Evolutionary conservation across 257 asterid genomes (phyloP).

Genomic region (Solanum corneliomulleri): DNA sequence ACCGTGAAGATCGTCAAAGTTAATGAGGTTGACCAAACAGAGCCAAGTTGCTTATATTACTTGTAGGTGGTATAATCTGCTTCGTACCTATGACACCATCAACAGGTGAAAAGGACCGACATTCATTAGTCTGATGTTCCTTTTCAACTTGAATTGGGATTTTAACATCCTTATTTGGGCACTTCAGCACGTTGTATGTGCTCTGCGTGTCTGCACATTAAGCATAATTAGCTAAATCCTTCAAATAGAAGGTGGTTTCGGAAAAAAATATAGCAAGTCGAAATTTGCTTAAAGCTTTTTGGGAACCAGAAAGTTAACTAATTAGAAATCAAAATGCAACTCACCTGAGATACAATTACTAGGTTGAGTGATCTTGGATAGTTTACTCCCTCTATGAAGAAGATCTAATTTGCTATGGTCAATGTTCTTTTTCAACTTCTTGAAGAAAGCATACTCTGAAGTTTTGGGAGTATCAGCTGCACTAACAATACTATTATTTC

Average conservation of each 20-base stretch:
- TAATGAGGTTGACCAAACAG: not conserved
- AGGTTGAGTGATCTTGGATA: conserved; percentile 6
- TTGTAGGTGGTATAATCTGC: not conserved
- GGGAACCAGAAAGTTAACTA: not conserved
- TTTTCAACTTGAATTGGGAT: conserved; percentile 25
- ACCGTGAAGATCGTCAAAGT: not conserved
- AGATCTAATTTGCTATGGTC: conserved; percentile 10
- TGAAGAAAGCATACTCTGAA: conserved; percentile 74
- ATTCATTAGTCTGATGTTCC: conserved; percentile 15
- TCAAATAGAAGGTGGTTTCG: not conserved
- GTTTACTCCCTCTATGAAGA: conserved; percentile 12
- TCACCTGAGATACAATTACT: conserved; percentile 25
- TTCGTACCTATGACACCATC: not conserved
- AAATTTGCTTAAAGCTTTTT: not conserved
- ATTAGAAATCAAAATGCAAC: not conserved
- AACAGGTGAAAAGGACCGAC: conserved; percentile 24
- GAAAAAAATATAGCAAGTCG: not conserved
- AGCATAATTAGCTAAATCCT: not conserved
- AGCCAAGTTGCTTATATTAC: not conserved
- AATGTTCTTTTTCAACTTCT: conserved; percentile 44
- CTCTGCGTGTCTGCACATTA: conserved; percentile 19
- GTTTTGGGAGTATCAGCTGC: conserved; percentile 71
- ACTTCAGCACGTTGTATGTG: conserved; percentile 11
- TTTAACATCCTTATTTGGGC: conserved; percentile 9
- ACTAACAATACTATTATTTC: not conserved